Conservation (phyloP, 2,329 filamentous ascomycete genomes). For the Amesomyces nigricolor region DNA sequence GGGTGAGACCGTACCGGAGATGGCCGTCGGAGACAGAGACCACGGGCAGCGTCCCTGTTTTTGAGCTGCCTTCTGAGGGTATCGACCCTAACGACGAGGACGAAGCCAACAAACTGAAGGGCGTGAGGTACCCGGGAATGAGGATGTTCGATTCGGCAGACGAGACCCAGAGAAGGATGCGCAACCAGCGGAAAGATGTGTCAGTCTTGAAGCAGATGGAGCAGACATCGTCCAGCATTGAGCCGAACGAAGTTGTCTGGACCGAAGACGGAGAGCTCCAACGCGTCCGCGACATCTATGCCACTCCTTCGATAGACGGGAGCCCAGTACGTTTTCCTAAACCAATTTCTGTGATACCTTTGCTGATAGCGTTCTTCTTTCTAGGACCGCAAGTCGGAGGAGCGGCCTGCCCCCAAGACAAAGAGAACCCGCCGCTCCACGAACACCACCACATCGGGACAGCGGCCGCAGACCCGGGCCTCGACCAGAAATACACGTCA, state of each 20-base stretch:
- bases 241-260: conserved; percentile 61
- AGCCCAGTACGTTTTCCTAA: conserved; percentile 41
- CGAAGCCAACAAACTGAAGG: conserved; percentile 55
- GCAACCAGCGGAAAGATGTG: conserved; percentile 73
- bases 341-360: background rate
- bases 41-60: conserved; percentile 25
- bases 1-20: conserved; percentile 25
- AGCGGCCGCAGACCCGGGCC: conserved; percentile 12
- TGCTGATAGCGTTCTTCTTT: background rate
- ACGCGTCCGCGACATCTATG: conserved; percentile 54
- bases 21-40: conserved; percentile 29
- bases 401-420: conserved; percentile 17
- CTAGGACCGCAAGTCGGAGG: conserved; percentile 23
- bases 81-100: conserved; percentile 27
- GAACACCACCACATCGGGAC: background rate
- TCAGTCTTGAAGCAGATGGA: conserved; percentile 64
- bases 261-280: conserved; percentile 45
- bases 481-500: conserved; percentile 19
- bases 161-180: conserved; percentile 63
- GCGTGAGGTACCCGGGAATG: conserved; percentile 72
- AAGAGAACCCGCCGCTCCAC: conserved; percentile 23
- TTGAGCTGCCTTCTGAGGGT: conserved; percentile 25
- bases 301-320: conserved; percentile 48
- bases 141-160: conserved; percentile 75
- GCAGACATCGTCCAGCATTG: conserved; percentile 56